Evolutionary conservation across 768 basidiomycete species (phyloP).

Genomic region (Mrakia frigida): DNA sequence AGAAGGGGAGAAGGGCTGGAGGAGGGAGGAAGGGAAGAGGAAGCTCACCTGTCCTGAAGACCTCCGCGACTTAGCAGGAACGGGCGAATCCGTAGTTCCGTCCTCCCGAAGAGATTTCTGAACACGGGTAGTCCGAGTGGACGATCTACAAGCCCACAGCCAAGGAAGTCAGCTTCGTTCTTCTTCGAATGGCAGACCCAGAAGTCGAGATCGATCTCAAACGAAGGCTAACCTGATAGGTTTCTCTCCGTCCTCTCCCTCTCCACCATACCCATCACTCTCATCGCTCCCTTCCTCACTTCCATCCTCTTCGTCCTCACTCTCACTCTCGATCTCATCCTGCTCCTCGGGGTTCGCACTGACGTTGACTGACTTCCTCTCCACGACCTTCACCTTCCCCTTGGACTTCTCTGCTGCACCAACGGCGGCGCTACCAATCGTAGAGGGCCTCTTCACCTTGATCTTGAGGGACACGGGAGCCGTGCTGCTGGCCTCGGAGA

Average conservation of each 20-base stretch:
- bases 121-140: neutral
- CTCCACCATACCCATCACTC: neutral
- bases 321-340: slow-evolving; percentile 3
- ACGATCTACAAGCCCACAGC: neutral
- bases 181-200: no score
- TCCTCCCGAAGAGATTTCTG: slow-evolving; percentile 4
- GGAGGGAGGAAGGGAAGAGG: neutral
- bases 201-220: no score
- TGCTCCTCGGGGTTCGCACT: neutral
- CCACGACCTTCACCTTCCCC: neutral
- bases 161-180: no score
- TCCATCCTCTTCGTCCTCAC: neutral
- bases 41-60: neutral
- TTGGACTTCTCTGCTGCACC: neutral
- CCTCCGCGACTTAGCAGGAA: neutral
- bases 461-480: neutral
- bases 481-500: neutral
- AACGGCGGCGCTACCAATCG: neutral
- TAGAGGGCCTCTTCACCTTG: neutral
- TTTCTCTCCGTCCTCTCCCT: neutral
- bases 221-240: neutral
- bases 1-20: neutral
- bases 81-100: neutral
- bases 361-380: neutral
- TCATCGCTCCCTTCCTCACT: neutral